Percentiles rank a stretch among this genome's conserved stretches.
Conservation (phyloP, 768 basidiomycete genomes). For the Tricholoma matsutake region DNA sequence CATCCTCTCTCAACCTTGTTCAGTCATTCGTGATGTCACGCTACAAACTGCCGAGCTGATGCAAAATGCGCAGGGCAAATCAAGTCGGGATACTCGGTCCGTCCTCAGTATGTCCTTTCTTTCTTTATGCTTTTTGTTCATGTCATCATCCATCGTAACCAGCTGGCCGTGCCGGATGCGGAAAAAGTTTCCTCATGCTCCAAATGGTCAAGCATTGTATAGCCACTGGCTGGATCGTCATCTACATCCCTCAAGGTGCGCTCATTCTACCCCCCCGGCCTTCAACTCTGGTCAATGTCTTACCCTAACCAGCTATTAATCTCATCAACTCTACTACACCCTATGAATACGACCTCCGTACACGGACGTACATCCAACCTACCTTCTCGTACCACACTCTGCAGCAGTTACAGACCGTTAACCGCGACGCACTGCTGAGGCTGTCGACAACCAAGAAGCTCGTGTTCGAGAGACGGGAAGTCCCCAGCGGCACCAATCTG, state of each 20-base stretch:
- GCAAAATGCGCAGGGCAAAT: conserved; percentile 42
- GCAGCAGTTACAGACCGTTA: conserved; percentile 58
- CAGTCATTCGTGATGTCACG: conserved; percentile 70
- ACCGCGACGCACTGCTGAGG: conserved; percentile 40
- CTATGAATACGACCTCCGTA: conserved; percentile 71
- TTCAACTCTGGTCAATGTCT: background rate
- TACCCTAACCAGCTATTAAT: conserved; percentile 26
- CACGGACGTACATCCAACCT: conserved; percentile 76
- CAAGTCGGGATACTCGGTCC: conserved; percentile 52
- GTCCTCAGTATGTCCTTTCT: conserved; percentile 56
- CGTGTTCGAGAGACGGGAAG: conserved; percentile 43
- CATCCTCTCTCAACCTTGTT: conserved; percentile 65
- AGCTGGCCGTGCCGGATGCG: conserved; percentile 75
- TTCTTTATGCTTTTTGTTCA: background rate
- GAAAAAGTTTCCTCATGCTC: conserved; percentile 77
- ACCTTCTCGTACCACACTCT: conserved; percentile 60
- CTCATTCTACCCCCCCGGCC: background rate
- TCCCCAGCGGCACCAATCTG: conserved; percentile 49
- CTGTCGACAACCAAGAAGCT: conserved; percentile 42
- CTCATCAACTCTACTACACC: conserved; percentile 74
- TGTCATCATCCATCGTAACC: conserved; percentile 11
- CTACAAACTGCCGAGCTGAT: conserved; percentile 51
- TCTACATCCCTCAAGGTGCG: conserved; percentile 81
- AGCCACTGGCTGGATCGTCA: conserved; percentile 69
- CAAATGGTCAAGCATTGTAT: conserved; percentile 73